Base-by-base conservation (phyloP, 768 basidiomycete species). In the Solioccasus polychromus region DNA sequence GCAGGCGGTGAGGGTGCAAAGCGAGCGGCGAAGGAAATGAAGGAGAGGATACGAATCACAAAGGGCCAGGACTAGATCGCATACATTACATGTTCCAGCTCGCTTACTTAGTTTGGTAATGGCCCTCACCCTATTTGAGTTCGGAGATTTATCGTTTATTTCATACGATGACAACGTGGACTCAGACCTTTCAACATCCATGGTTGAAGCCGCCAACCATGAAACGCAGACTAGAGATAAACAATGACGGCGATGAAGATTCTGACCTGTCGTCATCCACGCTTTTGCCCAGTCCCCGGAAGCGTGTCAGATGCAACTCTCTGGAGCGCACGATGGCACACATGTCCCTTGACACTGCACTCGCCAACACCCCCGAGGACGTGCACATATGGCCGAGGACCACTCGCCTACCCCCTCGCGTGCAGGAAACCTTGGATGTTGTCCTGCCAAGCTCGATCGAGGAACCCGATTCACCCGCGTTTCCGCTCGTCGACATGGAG, bases 1-100 rank as follows among this genome's bases (percentile, higher is more conserved):
- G 83, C 80, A 2, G 85, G 88, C 11, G 71, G 78, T 19, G 78
- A 74, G n/a, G 87, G 88, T 5, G 75, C 85, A 7, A 74, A 70
- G 54, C 75, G 84, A 29, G 89, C 86, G 11, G 81, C 80, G 36
- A 48, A 54, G 44, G 70, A 71, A 38, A 61, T 71, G 56, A 63
- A 64, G 42, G 71, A 71, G 38, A 69, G 60, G 45, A 59, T 68
- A 40, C 55, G 52, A 22, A 48, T 25, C 14, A 53, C 62, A 47
- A 59, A 60, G 31, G 54, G 43, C 12, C 51, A 54, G 8, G 59
- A 59, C 39, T 55, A 59, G 52, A 17, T 8, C 34, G 23, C 23
- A 10, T 51, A 59, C 20, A 24, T 42, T 55, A 58, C 45, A 44
- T 35, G 28, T 34, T 6, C 6, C 32, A 5, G 11, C 12, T 18